phyloP scores from a whole-genome alignment of 768 basidiomycete species.

The Leccinum incarnatum region DNA sequence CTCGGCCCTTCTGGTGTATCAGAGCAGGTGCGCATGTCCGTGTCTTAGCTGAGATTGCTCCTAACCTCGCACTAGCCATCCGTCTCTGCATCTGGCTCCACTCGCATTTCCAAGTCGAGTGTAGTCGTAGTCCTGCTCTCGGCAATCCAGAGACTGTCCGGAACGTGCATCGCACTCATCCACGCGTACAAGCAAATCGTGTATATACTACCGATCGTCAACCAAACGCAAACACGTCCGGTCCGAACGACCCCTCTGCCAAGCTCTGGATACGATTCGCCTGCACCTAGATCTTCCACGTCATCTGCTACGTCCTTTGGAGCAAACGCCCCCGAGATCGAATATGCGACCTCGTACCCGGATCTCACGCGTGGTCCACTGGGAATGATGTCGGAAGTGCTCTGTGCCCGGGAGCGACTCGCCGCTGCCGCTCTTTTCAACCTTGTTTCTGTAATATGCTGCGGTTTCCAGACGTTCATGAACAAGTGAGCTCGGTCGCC shows the following conservation, averaged over 20 bases:
- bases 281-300: slow-evolving; percentile 23
- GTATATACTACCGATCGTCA: slow-evolving; percentile 63
- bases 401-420: slow-evolving; percentile 47
- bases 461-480: slow-evolving; percentile 51
- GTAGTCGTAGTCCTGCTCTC: slow-evolving; percentile 72
- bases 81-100: slow-evolving; percentile 27
- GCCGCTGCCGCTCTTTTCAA: slow-evolving; percentile 47
- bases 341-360: slow-evolving; percentile 1
- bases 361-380: slow-evolving; percentile 46
- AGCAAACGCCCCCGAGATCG: slow-evolving; percentile 6
- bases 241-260: background rate
- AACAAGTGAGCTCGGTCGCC: slow-evolving; percentile 45
- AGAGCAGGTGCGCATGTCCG: slow-evolving; percentile 18
- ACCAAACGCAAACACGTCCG: slow-evolving; percentile 34
- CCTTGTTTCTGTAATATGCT: slow-evolving; percentile 44
- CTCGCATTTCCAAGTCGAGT: slow-evolving; percentile 46
- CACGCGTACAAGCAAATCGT: slow-evolving; percentile 65
- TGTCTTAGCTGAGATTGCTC: background rate
- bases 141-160: slow-evolving; percentile 68
- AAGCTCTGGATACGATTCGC: background rate
- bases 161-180: slow-evolving; percentile 63
- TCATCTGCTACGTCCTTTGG: slow-evolving; percentile 24
- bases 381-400: slow-evolving; percentile 46
- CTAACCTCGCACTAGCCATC: slow-evolving; percentile 16
- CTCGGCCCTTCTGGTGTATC: slow-evolving; percentile 44